Percentiles rank a stretch among this genome's conserved stretches.
Conservation (phyloP, 2,329 filamentous ascomycete genomes). For the Myriosclerotinia curreyana region DNA sequence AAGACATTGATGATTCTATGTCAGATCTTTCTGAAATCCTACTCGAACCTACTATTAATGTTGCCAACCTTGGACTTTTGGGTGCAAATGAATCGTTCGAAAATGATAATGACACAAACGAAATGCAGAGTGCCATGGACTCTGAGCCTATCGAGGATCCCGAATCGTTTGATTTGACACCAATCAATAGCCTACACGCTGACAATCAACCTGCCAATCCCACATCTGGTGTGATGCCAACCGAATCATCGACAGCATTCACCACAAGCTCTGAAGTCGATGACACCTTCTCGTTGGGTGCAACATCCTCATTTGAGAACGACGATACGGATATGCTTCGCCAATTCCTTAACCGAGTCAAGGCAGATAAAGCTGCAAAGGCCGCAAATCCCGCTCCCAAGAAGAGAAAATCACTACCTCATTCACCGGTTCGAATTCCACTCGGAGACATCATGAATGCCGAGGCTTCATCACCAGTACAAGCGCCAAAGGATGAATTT, state of each 20-base stretch:
- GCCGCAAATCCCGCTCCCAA: constrained; percentile 30
- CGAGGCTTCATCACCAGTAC: constrained; percentile 30
- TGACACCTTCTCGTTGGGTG: constrained; percentile 19
- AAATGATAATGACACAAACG: neutral
- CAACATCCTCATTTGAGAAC: constrained; percentile 26
- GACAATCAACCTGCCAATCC: neutral
- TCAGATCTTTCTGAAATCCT: constrained; percentile 14
- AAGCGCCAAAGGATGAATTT: constrained; percentile 31
- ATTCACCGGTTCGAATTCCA: constrained; percentile 37
- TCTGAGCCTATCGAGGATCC: constrained; percentile 21
- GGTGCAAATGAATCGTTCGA: neutral
- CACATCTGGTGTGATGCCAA: neutral
- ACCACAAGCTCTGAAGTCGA: constrained; percentile 24
- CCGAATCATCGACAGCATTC: constrained; percentile 23
- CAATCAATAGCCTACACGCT: constrained; percentile 16
- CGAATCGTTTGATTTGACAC: constrained; percentile 25
- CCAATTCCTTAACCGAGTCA: constrained; percentile 40
- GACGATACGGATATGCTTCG: constrained; percentile 41
- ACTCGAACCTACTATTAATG: constrained; percentile 14
- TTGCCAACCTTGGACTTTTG: neutral
- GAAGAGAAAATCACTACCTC: constrained; percentile 36
- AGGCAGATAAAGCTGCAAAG: constrained; percentile 41
- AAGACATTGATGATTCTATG: constrained; percentile 12
- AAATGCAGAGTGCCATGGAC: neutral
- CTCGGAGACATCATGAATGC: constrained; percentile 29